Evolutionary conservation across 257 asterid species (phyloP).

Genomic region (Paraleonurus japonicus): DNA sequence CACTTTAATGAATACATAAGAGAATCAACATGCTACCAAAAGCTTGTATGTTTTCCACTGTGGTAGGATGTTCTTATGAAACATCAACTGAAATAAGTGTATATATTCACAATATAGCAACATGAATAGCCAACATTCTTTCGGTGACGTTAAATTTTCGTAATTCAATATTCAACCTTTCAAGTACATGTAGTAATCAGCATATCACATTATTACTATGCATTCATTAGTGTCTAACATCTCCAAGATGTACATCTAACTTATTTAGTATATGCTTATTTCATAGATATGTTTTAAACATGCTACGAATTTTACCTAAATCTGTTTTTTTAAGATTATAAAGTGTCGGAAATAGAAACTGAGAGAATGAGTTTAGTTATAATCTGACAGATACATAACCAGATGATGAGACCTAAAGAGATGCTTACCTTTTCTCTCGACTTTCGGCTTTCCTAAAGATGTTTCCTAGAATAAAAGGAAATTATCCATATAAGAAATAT

Average conservation of each 20-base stretch:
- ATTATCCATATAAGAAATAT: background rate
- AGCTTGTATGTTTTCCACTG: background rate
- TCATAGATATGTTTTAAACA: background rate
- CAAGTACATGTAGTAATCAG: background rate
- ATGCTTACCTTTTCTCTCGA: slow-evolving; percentile 65
- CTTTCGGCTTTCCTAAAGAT: slow-evolving; percentile 44
- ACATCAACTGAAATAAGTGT: background rate
- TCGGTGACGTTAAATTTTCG: background rate
- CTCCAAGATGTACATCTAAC: background rate
- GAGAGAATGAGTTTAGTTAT: background rate
- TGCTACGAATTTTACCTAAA: background rate
- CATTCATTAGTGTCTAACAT: background rate
- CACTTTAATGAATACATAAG: background rate
- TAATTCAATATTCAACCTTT: background rate
- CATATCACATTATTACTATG: background rate
- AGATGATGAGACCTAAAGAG: background rate
- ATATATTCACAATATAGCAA: background rate
- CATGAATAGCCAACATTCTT: background rate
- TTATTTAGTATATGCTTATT: background rate
- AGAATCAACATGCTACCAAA: no score
- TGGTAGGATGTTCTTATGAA: background rate
- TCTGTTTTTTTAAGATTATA: background rate
- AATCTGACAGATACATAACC: background rate
- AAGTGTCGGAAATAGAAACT: background rate
- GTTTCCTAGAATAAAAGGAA: slow-evolving; percentile 47